phyloP scores from a whole-genome alignment of 768 basidiomycete species.

The Boletus rubescentipes region DNA sequence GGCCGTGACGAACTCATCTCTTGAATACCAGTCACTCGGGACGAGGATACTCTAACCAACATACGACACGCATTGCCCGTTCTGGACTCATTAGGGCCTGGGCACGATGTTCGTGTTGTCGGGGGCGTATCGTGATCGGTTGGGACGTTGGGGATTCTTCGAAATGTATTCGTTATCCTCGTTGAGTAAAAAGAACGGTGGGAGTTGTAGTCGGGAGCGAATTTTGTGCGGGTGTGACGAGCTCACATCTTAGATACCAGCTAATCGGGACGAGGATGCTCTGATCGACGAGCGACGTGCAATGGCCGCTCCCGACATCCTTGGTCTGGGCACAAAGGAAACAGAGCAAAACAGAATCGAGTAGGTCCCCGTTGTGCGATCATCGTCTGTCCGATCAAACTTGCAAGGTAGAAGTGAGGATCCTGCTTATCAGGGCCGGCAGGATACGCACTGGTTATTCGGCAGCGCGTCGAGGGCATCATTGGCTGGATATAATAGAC shows the following conservation, averaged over 20 bases:
- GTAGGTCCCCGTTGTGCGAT: neutral
- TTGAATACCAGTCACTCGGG: too few relatives aligned
- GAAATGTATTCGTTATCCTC: neutral
- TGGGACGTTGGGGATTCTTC: too few relatives aligned
- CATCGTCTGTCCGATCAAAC: neutral
- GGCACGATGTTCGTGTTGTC: too few relatives aligned
- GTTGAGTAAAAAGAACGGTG: neutral
- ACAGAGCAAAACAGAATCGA: neutral
- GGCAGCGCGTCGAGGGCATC: neutral
- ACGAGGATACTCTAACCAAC: too few relatives aligned
- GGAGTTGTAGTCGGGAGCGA: neutral
- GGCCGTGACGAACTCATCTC: too few relatives aligned
- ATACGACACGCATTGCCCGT: too few relatives aligned
- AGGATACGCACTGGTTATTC: neutral
- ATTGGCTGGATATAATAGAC: neutral
- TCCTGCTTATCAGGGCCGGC: neutral
- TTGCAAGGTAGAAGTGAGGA: neutral
- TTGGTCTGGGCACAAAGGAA: neutral
- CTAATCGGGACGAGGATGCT: neutral
- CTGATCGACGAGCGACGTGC: neutral
- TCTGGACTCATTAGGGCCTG: too few relatives aligned
- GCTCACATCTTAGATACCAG: neutral
- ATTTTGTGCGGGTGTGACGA: conserved; percentile 6
- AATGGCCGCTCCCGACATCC: neutral
- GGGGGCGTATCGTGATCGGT: too few relatives aligned